Evolutionary conservation across 768 basidiomycete genomes (phyloP), one percentile per base, ranked within the genome.

Genomic region (Cystobasidium onofrii): DNA sequence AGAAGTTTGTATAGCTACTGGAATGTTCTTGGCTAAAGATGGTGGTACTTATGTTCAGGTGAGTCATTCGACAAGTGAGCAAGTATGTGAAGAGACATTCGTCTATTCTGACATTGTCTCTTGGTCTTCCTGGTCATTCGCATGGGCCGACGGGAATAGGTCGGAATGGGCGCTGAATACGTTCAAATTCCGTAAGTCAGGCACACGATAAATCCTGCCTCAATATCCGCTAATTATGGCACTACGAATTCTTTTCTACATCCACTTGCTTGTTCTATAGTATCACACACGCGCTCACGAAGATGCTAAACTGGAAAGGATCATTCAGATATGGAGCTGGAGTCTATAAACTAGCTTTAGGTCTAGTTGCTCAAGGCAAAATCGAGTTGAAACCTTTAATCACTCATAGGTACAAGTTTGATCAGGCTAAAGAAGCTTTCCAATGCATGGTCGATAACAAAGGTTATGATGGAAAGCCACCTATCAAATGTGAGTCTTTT

Each of bases 1-100:
- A 1, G 92, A 95, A 81, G 88, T 88, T 6, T 95, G 91, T 64
- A 90, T 96, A 74, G 91, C 92, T 81, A 93, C 90, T 54, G 91
- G 86, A 15, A 82, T 92, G 75, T 86, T 86, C 79, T 82, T 94
- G 63, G 88, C 86, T 73, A 88, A 88, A 82, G 82, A 85, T 41
- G 91, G 91, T 70, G 91, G 91, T 61, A 88, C 69, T 12, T 69
- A 74, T n/a, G 74, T 77, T 34, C 75, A 76, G 73, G 76, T 76
- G 41, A 64, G 75, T 23, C 18, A 33, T 6, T 27, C 7, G 4
- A 20, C 20, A 23, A n/a, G n/a, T n/a, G n/a, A n/a, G n/a, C n/a
- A n/a, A n/a, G n/a, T n/a, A n/a, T n/a, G n/a, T n/a, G n/a, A n/a
- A n/a, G n/a, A n/a, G n/a, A n/a, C n/a, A n/a, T n/a, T n/a, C n/a